Evolutionary conservation across 306 rosid species (phyloP).

Genomic region (Sphenostylis stenocarpa): DNA sequence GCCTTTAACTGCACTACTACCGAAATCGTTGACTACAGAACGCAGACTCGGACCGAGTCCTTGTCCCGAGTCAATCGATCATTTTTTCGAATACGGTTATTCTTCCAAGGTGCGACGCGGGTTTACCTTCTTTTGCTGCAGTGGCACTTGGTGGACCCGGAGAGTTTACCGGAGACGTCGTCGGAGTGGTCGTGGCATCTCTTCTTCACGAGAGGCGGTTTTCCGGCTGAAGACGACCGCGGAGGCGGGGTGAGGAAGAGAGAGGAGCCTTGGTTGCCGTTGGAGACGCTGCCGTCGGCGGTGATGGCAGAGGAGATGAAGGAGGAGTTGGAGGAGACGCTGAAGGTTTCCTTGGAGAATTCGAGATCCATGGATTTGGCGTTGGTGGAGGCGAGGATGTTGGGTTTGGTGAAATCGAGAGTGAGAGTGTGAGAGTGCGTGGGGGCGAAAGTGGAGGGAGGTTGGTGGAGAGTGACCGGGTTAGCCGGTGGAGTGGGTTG

Average conservation of each 20-base stretch:
- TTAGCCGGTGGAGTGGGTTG: background rate
- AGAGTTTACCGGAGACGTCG: constrained; percentile 32
- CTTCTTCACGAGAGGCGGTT: constrained; percentile 77
- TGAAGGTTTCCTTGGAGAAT: constrained; percentile 64
- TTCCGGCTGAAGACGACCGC: constrained; percentile 52
- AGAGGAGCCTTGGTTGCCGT: constrained; percentile 76
- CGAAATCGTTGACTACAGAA: constrained; percentile 49
- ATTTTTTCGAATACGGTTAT: no score
- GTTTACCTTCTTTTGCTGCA: constrained; percentile 83
- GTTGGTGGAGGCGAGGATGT: constrained; percentile 36
- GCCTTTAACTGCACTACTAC: constrained; percentile 29
- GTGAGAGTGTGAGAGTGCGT: constrained; percentile 63
- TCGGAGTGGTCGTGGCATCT: constrained; percentile 75
- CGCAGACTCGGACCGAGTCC: background rate
- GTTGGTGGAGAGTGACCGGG: background rate
- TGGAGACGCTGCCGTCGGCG: constrained; percentile 80
- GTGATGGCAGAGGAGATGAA: constrained; percentile 88
- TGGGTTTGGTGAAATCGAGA: constrained; percentile 76
- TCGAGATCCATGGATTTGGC: constrained; percentile 53
- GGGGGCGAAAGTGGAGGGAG: constrained; percentile 33
- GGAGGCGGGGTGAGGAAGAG: constrained; percentile 40
- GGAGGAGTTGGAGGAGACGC: constrained; percentile 84
- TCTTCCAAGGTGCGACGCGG: background rate
- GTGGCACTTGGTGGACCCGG: constrained; percentile 75
- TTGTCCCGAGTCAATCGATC: background rate